Base-by-base conservation (phyloP, 768 basidiomycete species). In the Nidularia pulvinata region DNA sequence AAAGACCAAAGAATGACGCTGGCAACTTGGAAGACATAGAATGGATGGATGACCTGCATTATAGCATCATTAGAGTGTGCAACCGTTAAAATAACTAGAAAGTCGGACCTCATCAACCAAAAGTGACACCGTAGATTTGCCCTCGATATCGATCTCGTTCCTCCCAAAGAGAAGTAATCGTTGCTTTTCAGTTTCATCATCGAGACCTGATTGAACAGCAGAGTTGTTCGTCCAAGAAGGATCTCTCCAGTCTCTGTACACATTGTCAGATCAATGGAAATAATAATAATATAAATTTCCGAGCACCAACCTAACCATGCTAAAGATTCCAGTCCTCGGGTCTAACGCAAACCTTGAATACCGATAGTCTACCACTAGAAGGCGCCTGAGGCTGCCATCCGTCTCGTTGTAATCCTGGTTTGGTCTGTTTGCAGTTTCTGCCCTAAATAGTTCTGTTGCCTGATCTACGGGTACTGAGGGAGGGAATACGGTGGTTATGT, bases 1-100 rank as follows among this genome's bases (percentile, higher is more conserved):
- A 98, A 62, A 1, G 91, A 89, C 97, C 97, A 99, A 5, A 99
- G 73, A 37, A 91, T 74, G 59, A 98, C 90, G 59, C 94, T 97
- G 48, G 93, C 93, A 59, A 98, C 87, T 79, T 99, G 97, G 65
- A 99, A 99, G 51, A 99, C 89, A 65, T 98, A 98, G 71, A 98
- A 98, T 0, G 97, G 97, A 65, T 98, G 96, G 37, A 98, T 88
- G 45, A 97, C 84, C 93, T 77, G 45, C 5, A 45, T 32, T n/a
- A n/a, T n/a, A n/a, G n/a, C 44, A 45, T 42, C 46, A 52, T 36
- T 34, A 55, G 37, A 52, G 25, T 55, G n/a, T 44, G 50, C 34
- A 42, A n/a, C 35, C 13, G 37, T 48, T 13, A 14, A 46, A 35
- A 6, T 37, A 46, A 32, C 33, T 13, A 58, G 47, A 4, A 36